Percentiles rank a stretch among this genome's conserved stretches.
phyloP scores from a whole-genome alignment of 176 grass and related monocot species.

The Eleusine indica region DNA sequence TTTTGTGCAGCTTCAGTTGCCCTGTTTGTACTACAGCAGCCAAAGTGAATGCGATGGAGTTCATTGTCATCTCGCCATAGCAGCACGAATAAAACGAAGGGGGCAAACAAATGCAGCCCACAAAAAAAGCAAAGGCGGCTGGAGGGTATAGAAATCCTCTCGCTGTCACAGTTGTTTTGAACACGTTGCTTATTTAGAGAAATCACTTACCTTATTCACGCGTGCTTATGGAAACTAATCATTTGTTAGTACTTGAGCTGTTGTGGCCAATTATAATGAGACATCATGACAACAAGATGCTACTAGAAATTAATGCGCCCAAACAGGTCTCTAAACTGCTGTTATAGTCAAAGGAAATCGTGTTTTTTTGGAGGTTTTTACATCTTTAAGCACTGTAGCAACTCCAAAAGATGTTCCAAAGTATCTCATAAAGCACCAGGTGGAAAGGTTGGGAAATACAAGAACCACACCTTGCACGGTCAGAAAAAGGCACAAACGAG shows the following conservation, averaged over 20 bases:
- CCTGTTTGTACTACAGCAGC: constrained; percentile 17
- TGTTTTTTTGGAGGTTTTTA: background rate
- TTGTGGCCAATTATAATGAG: background rate
- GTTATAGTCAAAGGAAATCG: background rate
- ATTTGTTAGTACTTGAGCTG: constrained; percentile 17
- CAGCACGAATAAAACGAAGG: background rate
- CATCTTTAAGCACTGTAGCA: constrained; percentile 17
- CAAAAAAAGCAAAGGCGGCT: background rate
- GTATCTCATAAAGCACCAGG: constrained; percentile 23
- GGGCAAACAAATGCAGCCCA: constrained; percentile 17
- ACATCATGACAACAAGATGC: background rate
- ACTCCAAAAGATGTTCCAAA: constrained; percentile 48
- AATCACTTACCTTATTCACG: background rate
- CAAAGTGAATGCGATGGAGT: too few relatives aligned
- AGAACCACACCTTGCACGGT: background rate
- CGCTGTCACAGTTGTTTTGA: background rate
- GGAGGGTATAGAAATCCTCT: constrained; percentile 17
- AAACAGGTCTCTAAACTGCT: too few relatives aligned
- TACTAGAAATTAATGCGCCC: background rate
- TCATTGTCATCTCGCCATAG: constrained; percentile 7
- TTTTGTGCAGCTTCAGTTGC: constrained; percentile 17
- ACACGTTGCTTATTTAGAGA: background rate
- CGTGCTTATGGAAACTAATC: background rate
- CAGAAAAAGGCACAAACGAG: constrained; percentile 1
- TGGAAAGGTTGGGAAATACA: constrained; percentile 20